Base-by-base conservation (phyloP, 345 rosid genomes). In the Lepidium africanum region DNA sequence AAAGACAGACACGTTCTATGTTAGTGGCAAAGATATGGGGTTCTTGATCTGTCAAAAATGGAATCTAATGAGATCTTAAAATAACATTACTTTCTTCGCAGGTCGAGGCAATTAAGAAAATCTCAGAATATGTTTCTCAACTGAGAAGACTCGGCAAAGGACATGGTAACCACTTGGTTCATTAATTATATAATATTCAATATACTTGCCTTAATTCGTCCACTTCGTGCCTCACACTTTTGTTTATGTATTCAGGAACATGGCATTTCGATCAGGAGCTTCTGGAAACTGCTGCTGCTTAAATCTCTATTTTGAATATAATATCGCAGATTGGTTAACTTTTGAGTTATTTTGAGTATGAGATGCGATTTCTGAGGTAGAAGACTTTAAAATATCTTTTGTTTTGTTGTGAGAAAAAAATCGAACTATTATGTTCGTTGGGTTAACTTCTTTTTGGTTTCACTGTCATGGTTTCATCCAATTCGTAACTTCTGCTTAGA, bases 221-320 rank as follows among this genome's bases (percentile, higher is more conserved):
- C 47, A 67, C 72, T 33, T 48, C 70, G 49, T 74, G 64, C 13
- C 65, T 56, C 8, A 45, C 23, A 23, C 30, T 33, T 27, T 63
- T 33, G 38, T 70, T 40, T 63, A 9, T 55, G 37, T 64, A 16
- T 67, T 74, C 86, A 91, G 97, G 97, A 25, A 88, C 83, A 16
- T 91, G 97, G 97, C 94, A 91, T 81, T 91, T 91, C 19, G 91
- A 91, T 77, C 97, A 91, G 75, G 83, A 79, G 84, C 96, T 91
- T 38, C 85, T 91, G 0, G 78, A 76, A 64, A 4, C 37, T 73
- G 45, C 56, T 73, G 56, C 69, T 38, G 69, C 78, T 53, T 61
- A 32, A 74, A 27, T 27, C 32, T 30, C 23, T 3, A 6, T 50
- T 15, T 66, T 42, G 32, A 62, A 6, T 66, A 33, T 65, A 50